Conservation (phyloP, 164 flowering plant genomes). For the Piper longum region DNA sequence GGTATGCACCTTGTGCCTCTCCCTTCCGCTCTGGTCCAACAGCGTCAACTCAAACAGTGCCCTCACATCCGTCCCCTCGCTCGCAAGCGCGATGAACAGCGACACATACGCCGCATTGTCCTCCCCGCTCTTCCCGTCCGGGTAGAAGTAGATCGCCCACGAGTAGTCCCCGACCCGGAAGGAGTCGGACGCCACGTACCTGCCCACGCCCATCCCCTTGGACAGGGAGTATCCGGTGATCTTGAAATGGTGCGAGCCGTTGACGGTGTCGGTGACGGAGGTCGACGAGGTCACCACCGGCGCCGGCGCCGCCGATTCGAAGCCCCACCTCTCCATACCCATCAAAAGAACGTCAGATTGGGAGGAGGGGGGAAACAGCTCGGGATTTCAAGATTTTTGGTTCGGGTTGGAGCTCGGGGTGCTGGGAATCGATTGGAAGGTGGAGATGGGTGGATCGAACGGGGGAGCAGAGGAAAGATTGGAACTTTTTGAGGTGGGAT, state of each 20-base stretch:
- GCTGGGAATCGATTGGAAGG: too few relatives aligned
- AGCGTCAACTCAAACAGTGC: conserved; percentile 79
- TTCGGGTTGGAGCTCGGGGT: too few relatives aligned
- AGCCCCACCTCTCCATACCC: background rate
- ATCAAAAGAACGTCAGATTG: too few relatives aligned
- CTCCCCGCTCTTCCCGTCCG: conserved; percentile 75
- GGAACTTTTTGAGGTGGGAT: too few relatives aligned
- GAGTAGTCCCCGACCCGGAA: conserved; percentile 74
- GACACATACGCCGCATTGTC: conserved; percentile 74
- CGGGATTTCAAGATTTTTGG: too few relatives aligned
- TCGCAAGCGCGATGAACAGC: conserved; percentile 70
- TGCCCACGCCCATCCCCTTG: conserved; percentile 76
- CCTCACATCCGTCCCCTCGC: conserved; percentile 82
- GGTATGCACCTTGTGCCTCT: conserved; percentile 84
- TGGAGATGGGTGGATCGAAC: too few relatives aligned
- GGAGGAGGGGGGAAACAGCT: too few relatives aligned
- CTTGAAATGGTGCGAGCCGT: conserved; percentile 75
- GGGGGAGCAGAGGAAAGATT: too few relatives aligned
- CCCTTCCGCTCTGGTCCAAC: conserved; percentile 83
- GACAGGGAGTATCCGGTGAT: conserved; percentile 69
- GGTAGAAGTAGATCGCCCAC: conserved; percentile 91
- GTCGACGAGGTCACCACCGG: conserved; percentile 40
- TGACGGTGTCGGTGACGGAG: conserved; percentile 56
- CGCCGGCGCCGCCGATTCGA: conserved; percentile 12
- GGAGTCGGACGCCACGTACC: conserved; percentile 72